These are phyloP conservation scores for Licmophora abbreviata DNA, from an alignment of 108 stramenopile species.

Conservation along the genomic window DNA sequence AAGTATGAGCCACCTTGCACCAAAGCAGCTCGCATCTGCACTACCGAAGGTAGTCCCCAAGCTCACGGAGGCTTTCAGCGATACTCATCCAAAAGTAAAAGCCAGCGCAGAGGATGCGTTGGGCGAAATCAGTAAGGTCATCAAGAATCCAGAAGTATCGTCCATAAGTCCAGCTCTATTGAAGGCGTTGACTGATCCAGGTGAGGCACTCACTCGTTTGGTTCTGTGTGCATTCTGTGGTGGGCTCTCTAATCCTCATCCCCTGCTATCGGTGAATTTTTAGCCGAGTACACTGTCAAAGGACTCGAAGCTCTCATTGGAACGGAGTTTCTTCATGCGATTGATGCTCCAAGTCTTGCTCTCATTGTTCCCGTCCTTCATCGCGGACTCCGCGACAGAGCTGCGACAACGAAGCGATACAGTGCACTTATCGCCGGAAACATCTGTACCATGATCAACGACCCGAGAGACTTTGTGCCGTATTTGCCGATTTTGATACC, in stretches of 20 bases:
- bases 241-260: no score
- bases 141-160: constrained; percentile 95
- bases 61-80: constrained; percentile 91
- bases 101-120: constrained; percentile 85
- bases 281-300: no score
- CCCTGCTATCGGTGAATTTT: no score
- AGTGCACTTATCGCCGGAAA: constrained; percentile 97
- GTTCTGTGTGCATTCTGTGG: no score
- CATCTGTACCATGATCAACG: constrained; percentile 95
- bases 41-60: constrained; percentile 97
- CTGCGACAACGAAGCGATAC: constrained; percentile 90
- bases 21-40: constrained; percentile 93
- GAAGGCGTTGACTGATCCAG: constrained; percentile 90
- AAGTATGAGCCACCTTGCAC: constrained; percentile 95
- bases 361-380: constrained; percentile 95
- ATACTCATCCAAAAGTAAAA: constrained; percentile 97
- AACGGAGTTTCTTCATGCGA: constrained; percentile 94
- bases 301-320: constrained; percentile 82
- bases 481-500: constrained; percentile 90
- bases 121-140: constrained; percentile 91
- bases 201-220: constrained; percentile 26
- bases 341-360: constrained; percentile 97
- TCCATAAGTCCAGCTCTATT: constrained; percentile 66
- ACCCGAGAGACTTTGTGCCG: constrained; percentile 89
- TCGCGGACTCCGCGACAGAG: constrained; percentile 91